Conservation (phyloP, 208 protist genomes). For the Trypanosomatidae sp. region DNA sequence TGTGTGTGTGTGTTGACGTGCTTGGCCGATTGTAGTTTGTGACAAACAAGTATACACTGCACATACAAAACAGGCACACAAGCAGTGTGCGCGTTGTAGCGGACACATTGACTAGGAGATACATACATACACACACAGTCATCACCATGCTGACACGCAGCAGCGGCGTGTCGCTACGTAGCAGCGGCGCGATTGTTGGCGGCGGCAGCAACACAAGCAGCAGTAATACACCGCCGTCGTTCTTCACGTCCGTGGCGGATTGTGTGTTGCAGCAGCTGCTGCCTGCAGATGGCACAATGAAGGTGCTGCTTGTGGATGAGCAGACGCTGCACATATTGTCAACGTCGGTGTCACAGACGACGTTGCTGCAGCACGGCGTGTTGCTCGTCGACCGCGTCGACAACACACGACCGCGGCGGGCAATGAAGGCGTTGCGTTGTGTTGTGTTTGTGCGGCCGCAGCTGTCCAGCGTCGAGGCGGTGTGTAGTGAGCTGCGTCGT, state of each 20-base stretch:
- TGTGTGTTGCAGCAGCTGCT: slow-evolving; percentile 1
- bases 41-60: too few species aligned
- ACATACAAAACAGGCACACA: too few species aligned
- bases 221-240: too few species aligned
- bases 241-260: background rate
- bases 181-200: too few species aligned
- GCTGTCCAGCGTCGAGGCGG: slow-evolving; percentile 62
- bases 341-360: slow-evolving; percentile 89
- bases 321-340: slow-evolving; percentile 89
- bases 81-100: too few species aligned
- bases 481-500: slow-evolving; percentile 79
- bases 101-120: too few species aligned
- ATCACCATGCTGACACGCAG: too few species aligned
- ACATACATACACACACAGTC: too few species aligned
- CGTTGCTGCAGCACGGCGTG: slow-evolving; percentile 93
- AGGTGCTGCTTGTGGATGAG: slow-evolving; percentile 94
- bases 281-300: slow-evolving; percentile 74
- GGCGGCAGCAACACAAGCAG: too few species aligned
- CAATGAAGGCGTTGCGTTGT: slow-evolving; percentile 90
- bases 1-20: too few species aligned
- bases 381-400: slow-evolving; percentile 92
- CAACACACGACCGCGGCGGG: slow-evolving; percentile 43
- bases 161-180: too few species aligned
- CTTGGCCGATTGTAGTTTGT: too few species aligned
- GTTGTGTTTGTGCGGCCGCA: slow-evolving; percentile 90